phyloP scores from a whole-genome alignment of 192 early-diverging fungal species.

The Coemansia sp. region DNA sequence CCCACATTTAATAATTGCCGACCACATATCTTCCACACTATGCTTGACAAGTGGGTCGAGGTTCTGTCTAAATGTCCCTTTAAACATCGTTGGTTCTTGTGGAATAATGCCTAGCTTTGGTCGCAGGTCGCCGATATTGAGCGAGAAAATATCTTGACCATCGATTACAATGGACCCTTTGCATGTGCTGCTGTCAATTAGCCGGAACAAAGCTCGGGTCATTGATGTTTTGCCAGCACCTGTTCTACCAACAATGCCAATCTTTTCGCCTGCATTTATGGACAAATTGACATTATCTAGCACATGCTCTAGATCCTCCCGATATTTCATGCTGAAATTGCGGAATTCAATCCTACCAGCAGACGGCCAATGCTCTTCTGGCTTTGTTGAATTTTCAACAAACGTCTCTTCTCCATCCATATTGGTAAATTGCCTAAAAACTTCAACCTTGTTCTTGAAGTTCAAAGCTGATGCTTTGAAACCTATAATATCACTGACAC shows the following conservation, averaged over 20 bases:
- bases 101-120: too few relatives aligned
- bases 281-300: slow-evolving; percentile 39
- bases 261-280: slow-evolving; percentile 54
- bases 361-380: neutral
- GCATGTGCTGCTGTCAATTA: slow-evolving; percentile 61
- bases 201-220: slow-evolving; percentile 55
- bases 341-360: slow-evolving; percentile 59
- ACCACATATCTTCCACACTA: slow-evolving; percentile 66
- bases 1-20: slow-evolving; percentile 40
- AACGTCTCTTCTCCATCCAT: neutral
- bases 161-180: too few relatives aligned
- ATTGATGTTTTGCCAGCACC: slow-evolving; percentile 63
- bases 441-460: neutral
- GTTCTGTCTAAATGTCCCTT: too few relatives aligned
- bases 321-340: slow-evolving; percentile 60
- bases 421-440: neutral
- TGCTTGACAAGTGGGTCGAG: too few relatives aligned
- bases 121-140: too few relatives aligned
- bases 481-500: neutral
- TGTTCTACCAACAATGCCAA: slow-evolving; percentile 59
- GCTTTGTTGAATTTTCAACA: neutral
- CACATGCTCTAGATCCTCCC: slow-evolving; percentile 41
- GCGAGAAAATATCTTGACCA: too few relatives aligned
- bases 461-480: neutral
- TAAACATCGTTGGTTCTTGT: too few relatives aligned